Percentiles rank a stretch among this genome's conserved stretches.
phyloP scores from a whole-genome alignment of 768 basidiomycete genomes.

The Mycena rosella region DNA sequence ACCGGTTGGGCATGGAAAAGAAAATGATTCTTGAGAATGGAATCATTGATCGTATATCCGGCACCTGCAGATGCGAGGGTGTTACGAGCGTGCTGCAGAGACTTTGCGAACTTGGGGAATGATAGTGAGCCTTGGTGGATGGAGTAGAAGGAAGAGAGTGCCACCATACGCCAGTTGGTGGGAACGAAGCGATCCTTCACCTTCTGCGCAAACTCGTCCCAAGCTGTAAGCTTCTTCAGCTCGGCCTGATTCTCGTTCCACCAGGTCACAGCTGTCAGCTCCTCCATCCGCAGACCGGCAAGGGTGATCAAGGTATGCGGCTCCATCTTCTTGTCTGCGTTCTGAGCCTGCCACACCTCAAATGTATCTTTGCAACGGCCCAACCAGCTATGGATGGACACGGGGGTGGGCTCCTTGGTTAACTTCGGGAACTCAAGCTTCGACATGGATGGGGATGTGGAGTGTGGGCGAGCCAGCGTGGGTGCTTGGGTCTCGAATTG shows the following conservation, averaged over 20 bases:
- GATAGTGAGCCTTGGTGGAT: background rate
- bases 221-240: background rate
- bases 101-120: background rate
- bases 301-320: background rate
- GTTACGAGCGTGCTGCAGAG: background rate
- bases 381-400: background rate
- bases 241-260: background rate
- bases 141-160: background rate
- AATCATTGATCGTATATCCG: background rate
- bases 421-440: background rate
- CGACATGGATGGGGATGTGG: background rate
- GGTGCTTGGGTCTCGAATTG: background rate
- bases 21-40: slow-evolving; percentile 8
- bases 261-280: background rate
- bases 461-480: background rate
- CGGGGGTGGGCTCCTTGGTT: background rate
- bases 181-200: background rate
- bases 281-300: background rate
- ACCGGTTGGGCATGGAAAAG: slow-evolving; percentile 10
- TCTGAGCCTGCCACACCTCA: background rate
- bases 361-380: background rate
- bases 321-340: background rate
- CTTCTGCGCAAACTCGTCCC: background rate
- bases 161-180: background rate
- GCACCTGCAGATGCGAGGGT: background rate